Evolutionary conservation across 768 basidiomycete species (phyloP).

Genomic region (Russula sp.): DNA sequence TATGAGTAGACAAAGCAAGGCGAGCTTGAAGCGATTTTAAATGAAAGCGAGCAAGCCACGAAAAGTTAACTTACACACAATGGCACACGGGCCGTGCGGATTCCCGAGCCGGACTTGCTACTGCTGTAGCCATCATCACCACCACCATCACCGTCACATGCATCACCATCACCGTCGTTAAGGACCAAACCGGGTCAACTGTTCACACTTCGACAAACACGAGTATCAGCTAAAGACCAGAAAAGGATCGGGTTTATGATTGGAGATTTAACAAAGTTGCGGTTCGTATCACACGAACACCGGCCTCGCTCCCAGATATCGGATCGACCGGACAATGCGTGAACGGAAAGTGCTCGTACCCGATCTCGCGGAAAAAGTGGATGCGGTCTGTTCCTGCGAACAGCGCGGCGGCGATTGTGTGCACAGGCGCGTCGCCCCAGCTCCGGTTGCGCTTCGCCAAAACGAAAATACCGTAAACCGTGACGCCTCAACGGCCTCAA

Average conservation of each 20-base stretch:
- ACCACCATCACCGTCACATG: no score
- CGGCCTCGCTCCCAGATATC: constrained; percentile 42
- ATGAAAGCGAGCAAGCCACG: no score
- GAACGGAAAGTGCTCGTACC: constrained; percentile 78
- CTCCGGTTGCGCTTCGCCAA: background rate
- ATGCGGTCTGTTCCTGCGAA: constrained; percentile 72
- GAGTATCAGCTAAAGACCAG: constrained; percentile 34
- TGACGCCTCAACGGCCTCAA: background rate
- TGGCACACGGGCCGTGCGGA: no score
- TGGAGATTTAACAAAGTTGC: constrained; percentile 53
- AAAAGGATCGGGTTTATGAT: background rate
- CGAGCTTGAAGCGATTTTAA: no score
- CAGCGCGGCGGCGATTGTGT: constrained; percentile 76
- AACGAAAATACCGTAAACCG: background rate
- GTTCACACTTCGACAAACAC: constrained; percentile 55
- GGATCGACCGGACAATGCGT: constrained; percentile 48
- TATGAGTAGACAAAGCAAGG: no score
- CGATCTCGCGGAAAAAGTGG: constrained; percentile 83
- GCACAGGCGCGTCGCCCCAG: constrained; percentile 88
- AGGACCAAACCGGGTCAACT: background rate
- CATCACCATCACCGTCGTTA: no score
- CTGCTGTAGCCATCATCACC: no score
- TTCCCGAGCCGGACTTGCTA: no score
- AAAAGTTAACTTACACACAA: no score
- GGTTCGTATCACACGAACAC: constrained; percentile 49